phyloP scores from a whole-genome alignment of 2,329 filamentous ascomycete genomes.

The Emmonsia crescens region DNA sequence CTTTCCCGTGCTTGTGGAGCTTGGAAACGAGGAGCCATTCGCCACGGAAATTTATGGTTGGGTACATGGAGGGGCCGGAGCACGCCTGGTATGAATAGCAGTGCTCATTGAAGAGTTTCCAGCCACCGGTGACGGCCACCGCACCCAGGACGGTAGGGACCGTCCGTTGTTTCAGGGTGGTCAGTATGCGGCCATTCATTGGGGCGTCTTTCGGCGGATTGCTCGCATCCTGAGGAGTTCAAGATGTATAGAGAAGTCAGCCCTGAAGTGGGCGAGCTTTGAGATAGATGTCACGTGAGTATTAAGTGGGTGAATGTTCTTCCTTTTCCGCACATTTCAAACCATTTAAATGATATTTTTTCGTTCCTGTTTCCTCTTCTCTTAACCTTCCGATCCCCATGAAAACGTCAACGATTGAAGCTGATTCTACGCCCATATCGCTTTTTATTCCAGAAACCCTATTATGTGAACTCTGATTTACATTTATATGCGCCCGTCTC shows the following conservation, averaged over 20 bases:
- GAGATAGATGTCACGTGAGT: not conserved
- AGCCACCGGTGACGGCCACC: slow-evolving; percentile 26
- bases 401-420: too few species aligned
- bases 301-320: not conserved
- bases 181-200: not conserved
- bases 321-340: not conserved
- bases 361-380: not conserved
- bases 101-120: slow-evolving; percentile 42
- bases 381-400: not conserved
- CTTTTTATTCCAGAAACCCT: not conserved
- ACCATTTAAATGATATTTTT: not conserved
- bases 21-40: slow-evolving; percentile 61
- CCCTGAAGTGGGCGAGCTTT: not conserved
- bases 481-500: not conserved
- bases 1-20: slow-evolving; percentile 57
- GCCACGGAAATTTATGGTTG: slow-evolving; percentile 59
- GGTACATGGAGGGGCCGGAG: slow-evolving; percentile 76
- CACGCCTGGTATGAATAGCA: slow-evolving; percentile 50
- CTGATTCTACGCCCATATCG: not conserved
- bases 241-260: not conserved
- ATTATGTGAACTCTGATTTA: not conserved
- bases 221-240: slow-evolving; percentile 10
- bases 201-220: not conserved
- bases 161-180: slow-evolving; percentile 6
- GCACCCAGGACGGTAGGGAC: slow-evolving; percentile 22